Conservation (phyloP, 2,329 filamentous ascomycete genomes). For the Emergomyces orientalis region DNA sequence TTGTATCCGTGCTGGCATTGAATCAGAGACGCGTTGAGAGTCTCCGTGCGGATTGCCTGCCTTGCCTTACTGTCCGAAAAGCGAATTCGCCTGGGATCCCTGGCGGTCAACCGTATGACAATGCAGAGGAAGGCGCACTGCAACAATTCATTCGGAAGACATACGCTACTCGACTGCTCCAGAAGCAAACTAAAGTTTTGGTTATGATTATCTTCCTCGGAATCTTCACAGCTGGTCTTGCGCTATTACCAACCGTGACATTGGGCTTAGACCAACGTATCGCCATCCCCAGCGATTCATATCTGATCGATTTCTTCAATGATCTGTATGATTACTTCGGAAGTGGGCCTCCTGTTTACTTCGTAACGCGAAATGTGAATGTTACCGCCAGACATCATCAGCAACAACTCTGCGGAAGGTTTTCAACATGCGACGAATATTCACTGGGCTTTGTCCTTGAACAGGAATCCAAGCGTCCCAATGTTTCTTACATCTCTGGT, state of each 20-base stretch:
- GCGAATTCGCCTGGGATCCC: constrained; percentile 58
- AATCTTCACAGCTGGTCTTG: constrained; percentile 74
- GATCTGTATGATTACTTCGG: constrained; percentile 90
- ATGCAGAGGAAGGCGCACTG: constrained; percentile 71
- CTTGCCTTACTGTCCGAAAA: constrained; percentile 71
- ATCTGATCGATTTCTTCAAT: constrained; percentile 92
- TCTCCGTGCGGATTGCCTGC: constrained; percentile 81
- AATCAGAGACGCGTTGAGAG: constrained; percentile 89
- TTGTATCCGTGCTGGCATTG: constrained; percentile 78
- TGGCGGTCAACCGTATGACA: constrained; percentile 58
- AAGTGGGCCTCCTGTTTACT: constrained; percentile 88
- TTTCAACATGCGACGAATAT: constrained; percentile 74
- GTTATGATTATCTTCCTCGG: constrained; percentile 78
- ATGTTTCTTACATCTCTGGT: constrained; percentile 79
- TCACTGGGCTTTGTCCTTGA: constrained; percentile 87
- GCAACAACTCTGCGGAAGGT: constrained; percentile 79
- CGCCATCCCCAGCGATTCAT: constrained; percentile 86
- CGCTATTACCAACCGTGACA: constrained; percentile 72
- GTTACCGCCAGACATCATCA: constrained; percentile 66
- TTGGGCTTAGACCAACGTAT: constrained; percentile 91
- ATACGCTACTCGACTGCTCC: constrained; percentile 75
- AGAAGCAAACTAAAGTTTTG: constrained; percentile 66
- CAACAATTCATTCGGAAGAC: constrained; percentile 83
- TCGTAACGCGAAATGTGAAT: constrained; percentile 76
- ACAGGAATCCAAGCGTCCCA: constrained; percentile 80